Evolutionary conservation across 2,329 filamentous ascomycete genomes (phyloP), one percentile per base, ranked within the genome.

Genomic region (Chaetomiaceae sp.): DNA sequence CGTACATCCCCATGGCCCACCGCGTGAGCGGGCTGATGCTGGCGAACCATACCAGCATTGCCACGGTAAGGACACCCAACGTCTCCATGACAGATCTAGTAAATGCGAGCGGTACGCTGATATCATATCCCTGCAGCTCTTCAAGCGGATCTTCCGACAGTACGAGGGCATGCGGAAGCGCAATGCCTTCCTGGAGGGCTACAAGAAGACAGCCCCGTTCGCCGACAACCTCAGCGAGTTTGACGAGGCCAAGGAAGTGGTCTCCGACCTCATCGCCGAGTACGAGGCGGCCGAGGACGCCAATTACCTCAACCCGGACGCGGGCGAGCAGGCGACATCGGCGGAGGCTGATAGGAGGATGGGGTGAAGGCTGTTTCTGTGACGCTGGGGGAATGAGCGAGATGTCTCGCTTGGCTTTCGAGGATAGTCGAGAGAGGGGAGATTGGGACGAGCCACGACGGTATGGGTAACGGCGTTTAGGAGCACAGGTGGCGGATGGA

Each of bases 1-100:
- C 94, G 1, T 97, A 98, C 62, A 85, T 96, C 34, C 86, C 88
- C 45, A 94, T 94, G 72, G 88, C 87, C 56, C 89, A 96, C 63
- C 84, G 93, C 39, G 93, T 98, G 44, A 95, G 88, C 55, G 93
- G 93, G 2, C 77, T 98, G 48, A 98, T 98, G 93, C 73, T 98
- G 49, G 93, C 93, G 11, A 98, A 98, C 63, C 93, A 98, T 65
- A 98, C 93, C 0, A 95, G 90, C 54, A 95, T 98, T 57, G 88
- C 91, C 38, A 96, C 93, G 19, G 81, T 84, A 71, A 59, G 77
- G n/a, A n/a, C 67, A 33, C 5, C 15, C 20, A 20, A 5, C 34
- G 18, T 38, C 15, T 18, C 14, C 6, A 8, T 24, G 3, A n/a
- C n/a, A 12, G 12, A 15, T 6, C 4, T n/a, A 14, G 12, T 32